Evolutionary conservation across 805 yeast species (phyloP), one percentile per base, ranked within the genome.

Genomic region (Danielozyma ontarioensis): DNA sequence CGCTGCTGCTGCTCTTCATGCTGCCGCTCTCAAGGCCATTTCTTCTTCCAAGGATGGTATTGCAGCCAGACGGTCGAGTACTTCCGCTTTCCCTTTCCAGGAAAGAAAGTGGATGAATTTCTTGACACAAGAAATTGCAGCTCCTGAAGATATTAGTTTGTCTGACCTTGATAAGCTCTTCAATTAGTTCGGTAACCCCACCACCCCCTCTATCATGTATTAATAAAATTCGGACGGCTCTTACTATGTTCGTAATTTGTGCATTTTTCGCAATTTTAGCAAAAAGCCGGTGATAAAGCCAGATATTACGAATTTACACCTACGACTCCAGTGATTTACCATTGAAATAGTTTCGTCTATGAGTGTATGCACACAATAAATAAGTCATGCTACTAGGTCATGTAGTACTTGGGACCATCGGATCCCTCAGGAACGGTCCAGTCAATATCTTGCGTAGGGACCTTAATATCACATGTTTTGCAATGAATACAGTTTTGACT

Each of bases 381-480:
- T n/a, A n/a, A n/a, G n/a, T n/a, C n/a, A n/a, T n/a, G n/a, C n/a
- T n/a, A n/a, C 51, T 46, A 81, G 5, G 95, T 81, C 80, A 86
- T 76, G 57, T 81, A 80, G 57, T 93, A 93, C 59, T 93, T 93
- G 36, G 98, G 98, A 11, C 98, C 98, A 57, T 84, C 98, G 19
- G 97, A 97, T 40, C 98, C 97, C 66, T 93, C 97, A 5, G 98
- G 98, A n/a, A 87, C 96, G 10, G 80, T 76, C 98, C 98, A 93
- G 53, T 76, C 72, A 41, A 93, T 93, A 53, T 89, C 96, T 62
- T 90, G 96, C 1, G 86, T 72, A 5, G 98, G 98, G 7, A 83
- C 94, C 62, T 93, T 93, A 58, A 93, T 93, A 61, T 93, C 98
- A 68, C 98, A 90, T 2, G 97, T 90, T 62, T 93, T 93, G 68